Evolutionary conservation across 2,329 filamentous ascomycete genomes (phyloP), one percentile per base, ranked within the genome.

Genomic region (Cordyceps militaris): DNA sequence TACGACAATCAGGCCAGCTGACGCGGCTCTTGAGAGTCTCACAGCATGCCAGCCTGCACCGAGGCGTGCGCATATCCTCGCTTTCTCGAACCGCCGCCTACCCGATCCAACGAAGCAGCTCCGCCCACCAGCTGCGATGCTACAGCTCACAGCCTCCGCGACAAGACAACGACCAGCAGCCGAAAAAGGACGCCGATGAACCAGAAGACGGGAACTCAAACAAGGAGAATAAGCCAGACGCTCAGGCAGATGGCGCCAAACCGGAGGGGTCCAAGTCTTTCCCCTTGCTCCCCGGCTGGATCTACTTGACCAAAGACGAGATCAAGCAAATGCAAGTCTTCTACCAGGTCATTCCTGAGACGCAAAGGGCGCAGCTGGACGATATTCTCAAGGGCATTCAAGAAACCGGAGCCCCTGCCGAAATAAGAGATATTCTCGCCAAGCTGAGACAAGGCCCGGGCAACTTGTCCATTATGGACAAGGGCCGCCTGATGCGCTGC

Each of bases 391-490:
- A 80, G 60, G 75, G 79, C 28, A 79, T 93, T 60, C 83, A 85
- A 72, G 77, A 79, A 60, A 78, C 85, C 43, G 91, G 91, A 10
- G 82, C 91, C 16, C 89, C 90, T 1, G 65, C 73, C 23, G 89
- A 91, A 67, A 73, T 91, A 19, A 79, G 81, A 56, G 79, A 86
- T 40, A 66, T 84, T 59, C 70, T 83, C 43, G 67, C 71, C 38
- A 79, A 81, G 62, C 79, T 87, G 63, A 67, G 76, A 75, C 66
- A 73, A 69, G 69, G 78, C 11, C 82, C 83, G 19, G 81, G 87
- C 42, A 85, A 84, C 47, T 60, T 72, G 48, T 68, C 69, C 11
- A 71, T 73, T 24, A 55, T 71, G 57, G 71, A 74, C 57, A 74
- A 72, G 65, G 71, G 70, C 30, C 63, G 66, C 48, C 64, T 72